phyloP scores from a whole-genome alignment of 2,329 filamentous ascomycete species.

The Epichloe elymi region DNA sequence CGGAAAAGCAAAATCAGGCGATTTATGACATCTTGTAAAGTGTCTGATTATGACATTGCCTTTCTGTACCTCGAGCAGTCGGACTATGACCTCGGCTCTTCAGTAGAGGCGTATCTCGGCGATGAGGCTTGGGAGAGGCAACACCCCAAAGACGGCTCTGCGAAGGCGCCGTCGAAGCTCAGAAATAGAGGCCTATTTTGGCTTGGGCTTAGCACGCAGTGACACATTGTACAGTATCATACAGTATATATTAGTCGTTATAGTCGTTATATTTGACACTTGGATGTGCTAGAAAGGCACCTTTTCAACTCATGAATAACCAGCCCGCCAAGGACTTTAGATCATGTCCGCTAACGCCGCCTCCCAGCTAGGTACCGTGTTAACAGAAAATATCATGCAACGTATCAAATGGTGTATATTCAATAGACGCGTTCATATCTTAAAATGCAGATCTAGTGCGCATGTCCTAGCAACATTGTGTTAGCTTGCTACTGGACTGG shows the following conservation, averaged over 20 bases:
- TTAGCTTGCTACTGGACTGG: conserved; percentile 11
- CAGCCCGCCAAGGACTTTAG: conserved; percentile 12
- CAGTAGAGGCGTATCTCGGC: conserved; percentile 50
- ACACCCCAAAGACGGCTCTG: conserved; percentile 33
- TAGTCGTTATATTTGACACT: conserved; percentile 7
- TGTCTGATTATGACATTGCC: conserved; percentile 63
- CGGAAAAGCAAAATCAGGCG: conserved; percentile 57
- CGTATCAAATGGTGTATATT: conserved; percentile 1
- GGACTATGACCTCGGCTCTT: conserved; percentile 51
- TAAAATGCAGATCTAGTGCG: conserved; percentile 47
- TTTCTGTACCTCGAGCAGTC: conserved; percentile 60
- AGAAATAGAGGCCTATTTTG: conserved; percentile 20
- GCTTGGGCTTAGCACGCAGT: conserved; percentile 12
- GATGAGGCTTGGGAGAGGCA: conserved; percentile 66
- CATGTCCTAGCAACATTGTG: conserved; percentile 31
- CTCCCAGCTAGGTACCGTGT: conserved; percentile 14
- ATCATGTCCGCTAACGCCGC: conserved; percentile 20
- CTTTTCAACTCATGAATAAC: conserved; percentile 13
- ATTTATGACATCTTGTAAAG: conserved; percentile 71
- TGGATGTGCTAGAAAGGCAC: conserved; percentile 7
- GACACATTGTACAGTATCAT: not conserved
- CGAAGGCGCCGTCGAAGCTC: conserved; percentile 16
- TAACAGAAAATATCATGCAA: conserved; percentile 12
- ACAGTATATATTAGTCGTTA: conserved; percentile 7
- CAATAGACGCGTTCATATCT: conserved; percentile 8